Evolutionary conservation across 129 eudicot species (phyloP), one percentile per base, ranked within the genome.

Genomic region (Flaveria trinervia): DNA sequence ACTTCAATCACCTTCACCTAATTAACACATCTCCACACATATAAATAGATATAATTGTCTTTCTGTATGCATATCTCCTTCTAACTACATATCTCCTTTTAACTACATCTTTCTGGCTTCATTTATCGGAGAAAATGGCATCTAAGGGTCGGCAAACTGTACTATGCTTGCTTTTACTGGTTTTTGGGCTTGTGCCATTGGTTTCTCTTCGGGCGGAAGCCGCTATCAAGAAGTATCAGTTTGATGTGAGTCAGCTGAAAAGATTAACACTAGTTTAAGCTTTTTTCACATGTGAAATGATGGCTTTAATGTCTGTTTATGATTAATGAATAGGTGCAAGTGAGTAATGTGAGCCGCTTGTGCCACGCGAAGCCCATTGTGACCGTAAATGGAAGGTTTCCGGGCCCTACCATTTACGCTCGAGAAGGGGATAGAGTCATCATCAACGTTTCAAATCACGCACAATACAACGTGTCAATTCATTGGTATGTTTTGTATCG

Each of bases 191-290:
- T 56, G 62, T 73, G 65, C 57, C 68, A 14, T 74, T 67, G 30
- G 48, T 74, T 74, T 46, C 30, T 56, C 80, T 44, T 56, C 84
- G 33, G 7, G 64, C 45, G 7, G 75, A 79, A 13, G 86, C 89
- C 16, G 89, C 86, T 2, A 71, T 74, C 80, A 85, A 85, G 80
- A 82, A 76, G 60, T 85, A 85, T 71, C 80, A 85, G 70, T 85
- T 85, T 43, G 75, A 85, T 85, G 89, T 82, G 74, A 74, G 86
- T 70, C 45, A 44, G 43, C 41, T 36, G 41, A 5, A 4, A 36
- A 36, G 41, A 36, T 36, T 36, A 36, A 7, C 41, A 36, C 41
- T 36, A 36, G 41, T 36, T 36, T 36, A 36, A 36, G 41, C n/a
- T 22, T 60, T 60, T 25, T 5, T 60, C 12, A 60, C 39, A 16